Evolutionary conservation across 345 rosid genomes (phyloP), one percentile per base, ranked within the genome.

Genomic region (Heritiera littoralis): DNA sequence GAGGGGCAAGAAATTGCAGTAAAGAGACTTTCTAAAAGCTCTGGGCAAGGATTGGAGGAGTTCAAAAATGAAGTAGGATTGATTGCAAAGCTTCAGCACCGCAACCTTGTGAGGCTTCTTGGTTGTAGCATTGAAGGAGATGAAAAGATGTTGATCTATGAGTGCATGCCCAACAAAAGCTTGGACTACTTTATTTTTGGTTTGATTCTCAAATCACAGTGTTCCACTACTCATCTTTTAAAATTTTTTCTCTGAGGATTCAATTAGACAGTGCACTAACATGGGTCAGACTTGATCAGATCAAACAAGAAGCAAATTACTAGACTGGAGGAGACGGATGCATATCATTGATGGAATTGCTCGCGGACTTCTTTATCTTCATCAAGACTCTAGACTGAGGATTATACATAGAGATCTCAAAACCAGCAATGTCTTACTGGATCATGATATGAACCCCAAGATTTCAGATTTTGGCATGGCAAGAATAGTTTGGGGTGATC

Each of bases 361-460:
- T 15, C 75, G 79, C 66, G 89, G 90, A 65, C 89, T 84, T 76
- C 59, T 85, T 41, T 88, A 90, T 78, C 89, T 87, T 35, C 91
- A 87, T 75, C 88, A 90, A 40, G 87, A 88, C 55, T 86, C 91
- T 0, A 88, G 87, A 14, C 56, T 88, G 18, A 81, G 85, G 48
- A 84, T 88, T 11, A 81, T 88, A 20, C 92, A 85, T 28, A 83
- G 89, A 49, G 89, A 88, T 75, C 81, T 85, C 12, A 87, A 79
- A 9, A 78, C 86, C 4, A 82, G 86, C 48, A 85, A 85, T 40
- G 71, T 85, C 13, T 60, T 81, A 4, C 59, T 85, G 20, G 88
- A 87, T 46, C 3, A 65, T 28, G 77, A 87, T 4, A 15, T 81
- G 76, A 81, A 85, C 17, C 88, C 88, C 0, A 81, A 85, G 65